A percentile compares a stretch with the other conserved stretches of the same genome.
phyloP scores from a whole-genome alignment of 345 rosid genomes.

The Moricandia moricandioides region DNA sequence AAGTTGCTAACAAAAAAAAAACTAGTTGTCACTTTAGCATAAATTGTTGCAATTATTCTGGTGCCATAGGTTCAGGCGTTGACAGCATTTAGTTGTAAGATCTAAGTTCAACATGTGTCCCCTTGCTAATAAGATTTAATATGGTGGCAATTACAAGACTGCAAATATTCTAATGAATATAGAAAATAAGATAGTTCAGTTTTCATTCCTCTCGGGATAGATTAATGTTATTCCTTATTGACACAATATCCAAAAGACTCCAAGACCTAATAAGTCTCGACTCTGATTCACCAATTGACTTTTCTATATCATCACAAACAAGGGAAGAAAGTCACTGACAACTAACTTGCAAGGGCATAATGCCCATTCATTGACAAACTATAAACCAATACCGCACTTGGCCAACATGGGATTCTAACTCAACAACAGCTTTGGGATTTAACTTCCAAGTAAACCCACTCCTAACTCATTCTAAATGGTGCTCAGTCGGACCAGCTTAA shows the following conservation, averaged over 20 bases:
- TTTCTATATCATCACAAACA: conserved; percentile 1
- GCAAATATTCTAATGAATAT: not conserved
- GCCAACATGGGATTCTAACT: not conserved
- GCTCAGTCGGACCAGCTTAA: not conserved
- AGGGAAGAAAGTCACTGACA: not conserved
- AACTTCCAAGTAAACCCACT: not conserved
- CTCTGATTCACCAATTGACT: not conserved
- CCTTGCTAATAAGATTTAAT: not conserved
- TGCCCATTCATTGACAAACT: not conserved
- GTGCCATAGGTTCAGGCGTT: not conserved
- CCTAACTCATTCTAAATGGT: not conserved
- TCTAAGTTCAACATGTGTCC: conserved; percentile 5
- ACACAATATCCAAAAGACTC: conserved; percentile 8
- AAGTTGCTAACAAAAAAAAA: conserved; percentile 15
- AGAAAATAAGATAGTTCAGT: not conserved
- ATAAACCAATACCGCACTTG: not conserved
- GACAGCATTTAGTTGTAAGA: conserved; percentile 19
- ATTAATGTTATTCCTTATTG: not conserved
- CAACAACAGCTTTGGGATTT: not conserved
- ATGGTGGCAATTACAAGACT: conserved; percentile 1
- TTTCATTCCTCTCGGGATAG: conserved; percentile 5
- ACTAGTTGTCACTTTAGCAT: not conserved
- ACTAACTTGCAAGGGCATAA: not conserved
- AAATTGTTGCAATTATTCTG: not conserved
- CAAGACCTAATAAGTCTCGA: not conserved